Evolutionary conservation across 2,329 filamentous ascomycete species (phyloP).

Genomic region (Ilyonectria destructans): DNA sequence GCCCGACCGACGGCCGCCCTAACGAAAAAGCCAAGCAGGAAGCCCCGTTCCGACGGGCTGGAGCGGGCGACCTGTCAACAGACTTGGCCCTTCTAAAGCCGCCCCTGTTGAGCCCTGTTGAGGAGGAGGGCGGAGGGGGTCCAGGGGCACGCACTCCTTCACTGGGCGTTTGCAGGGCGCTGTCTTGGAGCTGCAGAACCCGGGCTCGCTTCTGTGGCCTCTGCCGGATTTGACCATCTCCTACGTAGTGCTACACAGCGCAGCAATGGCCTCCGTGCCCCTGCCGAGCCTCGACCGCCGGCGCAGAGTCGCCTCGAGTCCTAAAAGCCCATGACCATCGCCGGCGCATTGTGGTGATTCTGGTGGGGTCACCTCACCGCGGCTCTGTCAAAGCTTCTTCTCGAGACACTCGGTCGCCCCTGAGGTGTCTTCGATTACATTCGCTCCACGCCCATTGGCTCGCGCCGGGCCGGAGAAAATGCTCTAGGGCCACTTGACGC

Average conservation of each 20-base stretch:
- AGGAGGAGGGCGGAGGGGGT: conserved; percentile 1
- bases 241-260: neutral
- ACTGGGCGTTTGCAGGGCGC: neutral
- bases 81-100: conserved; percentile 4
- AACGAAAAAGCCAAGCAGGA: conserved; percentile 9
- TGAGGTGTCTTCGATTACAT: conserved; percentile 51
- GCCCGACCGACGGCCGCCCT: neutral
- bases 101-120: conserved; percentile 1
- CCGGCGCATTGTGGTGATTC: conserved; percentile 30
- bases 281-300: neutral
- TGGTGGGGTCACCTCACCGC: conserved; percentile 43
- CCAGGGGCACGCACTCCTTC: conserved; percentile 1
- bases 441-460: conserved; percentile 43
- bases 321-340: conserved; percentile 30
- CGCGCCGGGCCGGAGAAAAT: conserved; percentile 43
- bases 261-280: neutral
- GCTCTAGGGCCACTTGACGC: conserved; percentile 40
- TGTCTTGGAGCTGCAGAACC: neutral
- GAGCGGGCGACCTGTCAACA: conserved; percentile 21
- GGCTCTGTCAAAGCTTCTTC: conserved; percentile 46
- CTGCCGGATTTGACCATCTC: neutral
- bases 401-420: conserved; percentile 37
- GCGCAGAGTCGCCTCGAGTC: neutral
- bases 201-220: neutral
- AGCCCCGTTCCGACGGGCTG: conserved; percentile 25